These are phyloP conservation scores for Apiospora kogelbergensis DNA, from an alignment of 2,329 filamentous ascomycete genomes.

Conservation along the genomic window DNA sequence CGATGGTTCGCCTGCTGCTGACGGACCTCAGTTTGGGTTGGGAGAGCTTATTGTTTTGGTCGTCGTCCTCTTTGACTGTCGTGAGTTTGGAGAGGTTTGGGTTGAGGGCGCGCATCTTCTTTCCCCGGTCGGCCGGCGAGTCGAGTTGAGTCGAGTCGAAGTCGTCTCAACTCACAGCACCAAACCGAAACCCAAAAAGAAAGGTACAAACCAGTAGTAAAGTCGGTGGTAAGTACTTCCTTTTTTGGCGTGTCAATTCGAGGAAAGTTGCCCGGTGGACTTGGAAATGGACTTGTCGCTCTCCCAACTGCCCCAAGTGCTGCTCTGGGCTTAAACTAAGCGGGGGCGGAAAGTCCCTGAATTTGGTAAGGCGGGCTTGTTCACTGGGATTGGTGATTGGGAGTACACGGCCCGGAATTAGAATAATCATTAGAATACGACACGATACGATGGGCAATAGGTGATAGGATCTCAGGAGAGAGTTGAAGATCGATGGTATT, in stretches of 20 bases:
- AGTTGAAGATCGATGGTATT: neutral
- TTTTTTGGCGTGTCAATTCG: neutral
- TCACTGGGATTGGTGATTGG: neutral
- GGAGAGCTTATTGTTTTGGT: neutral
- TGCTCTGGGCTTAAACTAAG: neutral
- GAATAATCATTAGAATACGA: neutral
- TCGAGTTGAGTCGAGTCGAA: slow-evolving; percentile 1
- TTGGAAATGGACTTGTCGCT: neutral
- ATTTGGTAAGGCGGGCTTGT: neutral
- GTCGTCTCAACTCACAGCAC: slow-evolving; percentile 2
- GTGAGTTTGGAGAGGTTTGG: slow-evolving; percentile 11
- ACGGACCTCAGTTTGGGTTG: slow-evolving; percentile 1
- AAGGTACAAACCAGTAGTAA: slow-evolving; percentile 4
- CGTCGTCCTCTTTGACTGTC: slow-evolving; percentile 3
- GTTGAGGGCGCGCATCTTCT: slow-evolving; percentile 10
- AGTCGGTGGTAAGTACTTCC: neutral
- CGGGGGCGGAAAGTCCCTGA: neutral
- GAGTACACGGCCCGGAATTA: neutral
- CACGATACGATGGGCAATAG: neutral
- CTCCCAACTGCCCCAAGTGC: neutral
- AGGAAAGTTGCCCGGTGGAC: neutral
- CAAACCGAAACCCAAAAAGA: neutral
- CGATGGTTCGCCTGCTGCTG: neutral
- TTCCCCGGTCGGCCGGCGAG: slow-evolving; percentile 1
- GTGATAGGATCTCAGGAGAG: neutral